Conservation (phyloP, 2,329 filamentous ascomycete genomes). For the Cytospora chrysosperma region DNA sequence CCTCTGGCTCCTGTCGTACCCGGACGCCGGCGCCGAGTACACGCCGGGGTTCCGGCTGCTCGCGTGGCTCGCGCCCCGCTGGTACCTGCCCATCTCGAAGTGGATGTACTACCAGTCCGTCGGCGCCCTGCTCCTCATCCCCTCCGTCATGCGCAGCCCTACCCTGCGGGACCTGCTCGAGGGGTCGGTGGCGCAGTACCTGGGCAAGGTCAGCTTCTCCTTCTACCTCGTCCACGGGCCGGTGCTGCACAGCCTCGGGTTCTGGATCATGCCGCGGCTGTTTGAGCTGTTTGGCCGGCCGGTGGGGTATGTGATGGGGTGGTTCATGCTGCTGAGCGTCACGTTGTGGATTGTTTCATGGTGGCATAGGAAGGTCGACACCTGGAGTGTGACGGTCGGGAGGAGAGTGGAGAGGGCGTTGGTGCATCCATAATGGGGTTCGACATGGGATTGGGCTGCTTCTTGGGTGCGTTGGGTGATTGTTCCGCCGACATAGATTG, state of each 20-base stretch:
- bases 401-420: conserved; percentile 37
- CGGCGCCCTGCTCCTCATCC: conserved; percentile 38
- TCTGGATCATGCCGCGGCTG: conserved; percentile 39
- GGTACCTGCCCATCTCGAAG: conserved; percentile 37
- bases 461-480: not conserved
- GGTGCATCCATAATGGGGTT: conserved; percentile 12
- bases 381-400: conserved; percentile 39
- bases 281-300: conserved; percentile 37
- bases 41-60: conserved; percentile 39
- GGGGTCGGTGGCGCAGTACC: conserved; percentile 35
- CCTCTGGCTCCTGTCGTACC: conserved; percentile 41
- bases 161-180: conserved; percentile 34
- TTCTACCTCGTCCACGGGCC: conserved; percentile 41
- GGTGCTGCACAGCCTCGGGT: conserved; percentile 31
- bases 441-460: not conserved
- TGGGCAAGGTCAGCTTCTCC: conserved; percentile 42
- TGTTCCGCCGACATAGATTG: not conserved
- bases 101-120: conserved; percentile 43
- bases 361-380: conserved; percentile 38
- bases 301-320: conserved; percentile 35
- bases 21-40: conserved; percentile 39
- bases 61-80: conserved; percentile 36
- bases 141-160: conserved; percentile 36
- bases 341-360: conserved; percentile 37
- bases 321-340: conserved; percentile 32